A percentile compares a stretch with the other conserved stretches of the same genome.
Evolutionary conservation across 2,329 filamentous ascomycete genomes (phyloP).

Genomic region (Neoarthrinium moseri): DNA sequence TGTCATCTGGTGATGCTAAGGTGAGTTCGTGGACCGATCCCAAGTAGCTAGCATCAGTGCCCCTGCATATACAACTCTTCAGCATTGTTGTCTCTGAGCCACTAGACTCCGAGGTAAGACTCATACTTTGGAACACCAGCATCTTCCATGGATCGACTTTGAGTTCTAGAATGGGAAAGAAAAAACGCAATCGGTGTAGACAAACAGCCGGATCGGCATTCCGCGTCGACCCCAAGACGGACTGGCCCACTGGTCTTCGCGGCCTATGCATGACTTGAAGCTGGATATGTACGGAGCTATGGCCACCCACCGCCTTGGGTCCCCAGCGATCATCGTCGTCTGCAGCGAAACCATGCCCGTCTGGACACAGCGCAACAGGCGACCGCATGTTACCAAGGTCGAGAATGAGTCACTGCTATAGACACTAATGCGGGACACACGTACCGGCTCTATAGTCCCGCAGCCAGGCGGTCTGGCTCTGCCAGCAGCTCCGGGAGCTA

Average conservation of each 20-base stretch:
- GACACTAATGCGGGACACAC: slow-evolving; percentile 1
- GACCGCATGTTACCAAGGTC: background rate
- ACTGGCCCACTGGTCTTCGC: background rate
- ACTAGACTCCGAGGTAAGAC: slow-evolving; percentile 5
- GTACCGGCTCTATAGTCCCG: background rate
- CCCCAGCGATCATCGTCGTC: background rate
- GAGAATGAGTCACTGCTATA: slow-evolving; percentile 6
- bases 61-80: slow-evolving; percentile 10
- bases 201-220: background rate
- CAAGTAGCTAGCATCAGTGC: too few species aligned
- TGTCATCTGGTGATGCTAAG: too few species aligned
- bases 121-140: too few species aligned
- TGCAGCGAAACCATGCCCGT: background rate
- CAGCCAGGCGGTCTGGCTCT: background rate
- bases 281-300: background rate
- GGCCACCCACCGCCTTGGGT: background rate
- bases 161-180: too few species aligned
- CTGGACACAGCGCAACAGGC: background rate
- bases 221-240: background rate
- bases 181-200: background rate
- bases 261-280: background rate
- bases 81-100: slow-evolving; percentile 6
- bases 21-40: too few species aligned
- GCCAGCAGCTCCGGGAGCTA: background rate
- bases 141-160: too few species aligned